Conservation (phyloP, 768 basidiomycete species). For the Daedaleopsis nitida region DNA sequence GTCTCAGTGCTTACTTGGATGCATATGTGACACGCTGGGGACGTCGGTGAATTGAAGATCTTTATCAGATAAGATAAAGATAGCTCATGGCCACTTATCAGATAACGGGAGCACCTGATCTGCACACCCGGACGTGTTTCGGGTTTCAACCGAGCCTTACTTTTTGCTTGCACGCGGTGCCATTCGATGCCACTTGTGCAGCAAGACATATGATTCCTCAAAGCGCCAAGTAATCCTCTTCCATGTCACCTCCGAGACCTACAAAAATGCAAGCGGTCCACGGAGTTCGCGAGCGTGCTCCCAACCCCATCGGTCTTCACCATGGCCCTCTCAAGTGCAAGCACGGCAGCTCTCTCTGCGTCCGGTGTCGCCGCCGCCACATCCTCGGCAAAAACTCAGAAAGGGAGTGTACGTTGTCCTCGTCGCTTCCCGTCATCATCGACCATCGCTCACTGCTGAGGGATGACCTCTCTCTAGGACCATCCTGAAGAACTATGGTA, state of each 20-base stretch:
- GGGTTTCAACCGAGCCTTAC: background rate
- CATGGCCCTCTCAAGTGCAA: too few species aligned
- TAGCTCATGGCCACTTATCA: slow-evolving; percentile 7
- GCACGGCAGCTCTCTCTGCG: too few species aligned
- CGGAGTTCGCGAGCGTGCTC: too few species aligned
- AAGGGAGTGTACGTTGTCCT: background rate
- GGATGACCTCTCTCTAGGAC: background rate
- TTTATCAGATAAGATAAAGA: slow-evolving; percentile 8
- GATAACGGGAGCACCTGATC: background rate
- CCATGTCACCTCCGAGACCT: too few species aligned
- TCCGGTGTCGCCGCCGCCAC: background rate
- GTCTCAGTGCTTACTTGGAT: too few species aligned
- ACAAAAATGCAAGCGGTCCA: too few species aligned
- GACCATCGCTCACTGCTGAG: background rate
- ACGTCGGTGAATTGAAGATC: background rate
- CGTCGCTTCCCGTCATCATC: background rate
- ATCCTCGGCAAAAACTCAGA: background rate
- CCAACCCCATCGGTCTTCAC: too few species aligned
- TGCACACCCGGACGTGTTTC: background rate
- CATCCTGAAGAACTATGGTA: slow-evolving; percentile 11
- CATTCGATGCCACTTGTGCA: too few species aligned
- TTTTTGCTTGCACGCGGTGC: background rate
- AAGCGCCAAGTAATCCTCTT: too few species aligned
- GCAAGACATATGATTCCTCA: background rate
- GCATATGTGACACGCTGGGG: too few species aligned